Evolutionary conservation across 768 basidiomycete genomes (phyloP).

Genomic region (Phaffia australis): DNA sequence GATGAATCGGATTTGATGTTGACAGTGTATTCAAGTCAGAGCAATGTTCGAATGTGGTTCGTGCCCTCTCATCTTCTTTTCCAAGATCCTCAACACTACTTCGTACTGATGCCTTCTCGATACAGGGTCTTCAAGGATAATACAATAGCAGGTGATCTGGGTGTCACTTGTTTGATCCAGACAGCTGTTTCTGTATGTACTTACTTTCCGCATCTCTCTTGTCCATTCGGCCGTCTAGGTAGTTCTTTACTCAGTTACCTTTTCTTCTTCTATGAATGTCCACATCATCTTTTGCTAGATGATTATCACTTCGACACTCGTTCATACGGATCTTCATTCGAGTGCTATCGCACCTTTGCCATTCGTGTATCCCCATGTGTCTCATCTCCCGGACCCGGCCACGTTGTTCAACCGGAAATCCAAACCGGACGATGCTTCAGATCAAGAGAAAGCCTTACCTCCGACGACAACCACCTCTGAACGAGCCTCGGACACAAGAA

Average conservation of each 20-base stretch:
- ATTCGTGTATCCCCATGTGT: slow-evolving; percentile 38
- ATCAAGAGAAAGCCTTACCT: neutral
- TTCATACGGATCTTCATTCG: slow-evolving; percentile 38
- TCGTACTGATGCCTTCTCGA: neutral
- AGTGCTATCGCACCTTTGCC: slow-evolving; percentile 32
- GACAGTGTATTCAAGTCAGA: slow-evolving; percentile 29
- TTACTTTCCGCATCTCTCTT: neutral
- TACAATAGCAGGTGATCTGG: slow-evolving; percentile 28
- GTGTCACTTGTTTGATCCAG: slow-evolving; percentile 36
- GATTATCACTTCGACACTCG: slow-evolving; percentile 39
- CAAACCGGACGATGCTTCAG: neutral
- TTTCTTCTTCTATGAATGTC: neutral
- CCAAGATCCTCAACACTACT: neutral
- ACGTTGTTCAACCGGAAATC: slow-evolving; percentile 18
- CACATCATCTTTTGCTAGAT: slow-evolving; percentile 29
- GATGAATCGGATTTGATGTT: too few species aligned
- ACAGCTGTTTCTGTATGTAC: slow-evolving; percentile 19
- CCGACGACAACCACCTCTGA: neutral
- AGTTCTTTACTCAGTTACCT: neutral
- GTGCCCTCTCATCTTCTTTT: neutral
- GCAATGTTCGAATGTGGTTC: slow-evolving; percentile 34
- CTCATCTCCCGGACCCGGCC: slow-evolving; percentile 35
- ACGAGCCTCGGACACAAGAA: neutral
- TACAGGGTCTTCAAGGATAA: neutral
- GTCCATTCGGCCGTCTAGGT: neutral